phyloP scores from a whole-genome alignment of 352 stramenopile genomes.

The Phytopythium boreale region DNA sequence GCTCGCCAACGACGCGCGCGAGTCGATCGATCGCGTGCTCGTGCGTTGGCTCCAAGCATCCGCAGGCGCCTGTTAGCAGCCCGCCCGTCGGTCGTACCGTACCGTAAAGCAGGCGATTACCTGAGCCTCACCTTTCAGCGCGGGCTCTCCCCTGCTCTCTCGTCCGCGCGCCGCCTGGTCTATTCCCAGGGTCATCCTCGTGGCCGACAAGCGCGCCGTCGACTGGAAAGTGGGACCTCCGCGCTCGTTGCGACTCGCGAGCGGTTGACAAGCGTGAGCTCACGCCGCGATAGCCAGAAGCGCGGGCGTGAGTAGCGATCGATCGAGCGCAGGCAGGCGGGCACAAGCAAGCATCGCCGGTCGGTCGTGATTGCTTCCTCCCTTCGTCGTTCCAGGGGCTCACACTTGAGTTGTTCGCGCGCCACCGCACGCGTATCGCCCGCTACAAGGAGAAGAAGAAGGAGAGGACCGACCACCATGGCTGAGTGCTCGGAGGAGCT shows the following conservation, averaged over 20 bases:
- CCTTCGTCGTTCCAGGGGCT: not conserved
- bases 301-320: not conserved
- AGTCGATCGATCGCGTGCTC: not conserved
- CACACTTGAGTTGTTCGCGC: not conserved
- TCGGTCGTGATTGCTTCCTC: not conserved
- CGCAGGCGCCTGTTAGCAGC: not conserved
- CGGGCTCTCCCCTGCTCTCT: not conserved
- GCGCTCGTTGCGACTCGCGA: not conserved
- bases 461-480: constrained; percentile 18
- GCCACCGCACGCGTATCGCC: not conserved
- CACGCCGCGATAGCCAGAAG: not conserved
- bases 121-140: not conserved
- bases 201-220: not conserved
- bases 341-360: constrained; percentile 1
- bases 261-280: not conserved
- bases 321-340: too few relatives aligned
- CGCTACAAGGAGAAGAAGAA: not conserved
- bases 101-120: not conserved
- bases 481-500: constrained; percentile 66
- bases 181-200: not conserved
- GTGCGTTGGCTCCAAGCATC: not conserved
- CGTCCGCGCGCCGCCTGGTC: not conserved
- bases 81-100: not conserved
- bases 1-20: not conserved
- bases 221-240: not conserved